Evolutionary conservation across 106 monocot species (phyloP).

Genomic region (Apostasia shenzhenica): DNA sequence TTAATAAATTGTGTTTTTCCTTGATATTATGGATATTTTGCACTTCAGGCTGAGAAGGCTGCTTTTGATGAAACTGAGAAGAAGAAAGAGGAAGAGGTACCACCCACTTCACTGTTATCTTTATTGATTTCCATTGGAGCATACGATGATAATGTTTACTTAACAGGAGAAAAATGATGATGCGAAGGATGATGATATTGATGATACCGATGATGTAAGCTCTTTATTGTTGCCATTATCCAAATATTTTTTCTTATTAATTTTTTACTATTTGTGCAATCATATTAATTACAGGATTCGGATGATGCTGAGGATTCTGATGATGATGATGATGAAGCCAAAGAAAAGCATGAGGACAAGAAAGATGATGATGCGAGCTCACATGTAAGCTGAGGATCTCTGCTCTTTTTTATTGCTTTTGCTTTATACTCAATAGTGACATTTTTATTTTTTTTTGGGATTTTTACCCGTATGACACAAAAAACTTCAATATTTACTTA

Average conservation of each 20-base stretch:
- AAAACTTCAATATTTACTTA: too few species aligned
- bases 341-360: constrained; percentile 2
- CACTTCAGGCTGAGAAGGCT: constrained; percentile 50
- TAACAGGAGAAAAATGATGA: constrained; percentile 6
- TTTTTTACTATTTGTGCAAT: neutral
- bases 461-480: too few species aligned
- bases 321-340: neutral
- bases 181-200: constrained; percentile 8
- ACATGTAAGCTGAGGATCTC: neutral
- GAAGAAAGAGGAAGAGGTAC: constrained; percentile 30
- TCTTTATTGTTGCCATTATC: neutral
- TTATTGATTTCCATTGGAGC: neutral
- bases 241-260: neutral
- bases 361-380: neutral
- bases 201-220: neutral
- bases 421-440: too few species aligned
- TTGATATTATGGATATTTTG: neutral
- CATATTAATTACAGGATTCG: neutral
- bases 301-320: neutral
- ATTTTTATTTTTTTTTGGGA: too few species aligned
- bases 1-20: neutral
- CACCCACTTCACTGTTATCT: neutral
- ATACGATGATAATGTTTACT: neutral
- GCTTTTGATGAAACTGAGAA: constrained; percentile 52
- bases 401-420: too few species aligned